Evolutionary conservation across 345 rosid species (phyloP), one percentile per base, ranked within the genome.

Genomic region (Syzygium jambos): DNA sequence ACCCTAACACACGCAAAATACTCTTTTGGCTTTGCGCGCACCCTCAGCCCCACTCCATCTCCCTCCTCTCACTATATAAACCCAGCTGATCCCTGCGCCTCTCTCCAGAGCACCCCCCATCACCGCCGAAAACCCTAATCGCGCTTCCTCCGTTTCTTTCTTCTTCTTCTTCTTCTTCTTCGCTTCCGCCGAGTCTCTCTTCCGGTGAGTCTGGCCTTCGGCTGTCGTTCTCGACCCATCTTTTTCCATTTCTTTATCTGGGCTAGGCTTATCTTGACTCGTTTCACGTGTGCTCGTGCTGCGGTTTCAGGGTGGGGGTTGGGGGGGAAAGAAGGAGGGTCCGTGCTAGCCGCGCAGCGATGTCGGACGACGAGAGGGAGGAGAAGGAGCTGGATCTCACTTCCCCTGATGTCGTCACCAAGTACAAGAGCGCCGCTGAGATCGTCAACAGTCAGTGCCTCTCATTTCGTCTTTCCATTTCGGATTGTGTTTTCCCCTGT

Each of bases 351-450:
- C 56, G 17, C 34, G 23, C 85, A 90, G 92, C 93, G 92, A 98
- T 96, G 98, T 98, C 99, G 78, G 99, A 98, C 92, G 99, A 98
- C 7, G 99, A 96, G 85, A 91, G 98, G 91, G 99, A 96, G 92
- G 98, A 95, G 98, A 98, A 93, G 95, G 98, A 98, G 94, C 84
- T 96, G 93, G 98, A 97, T 95, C 98, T 98, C 91, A 91, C 93
- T 86, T 94, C 98, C 88, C 94, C 97, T 85, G 99, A 98, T 89
- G 98, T 96, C 52, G 96, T 98, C 90, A 98, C 98, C 89, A 96
- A 96, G 88, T 98, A 96, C 94, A 98, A 98, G 90, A 91, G 90
- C 93, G 99, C 99, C 46, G 96, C 99, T 43, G 99, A 96, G 89
- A 96, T 96, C 89, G 95, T 93, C 86, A 98, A 98, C 93, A 96